Base-by-base conservation (phyloP, 228 moss, liverwort and hornwort species). In the Sphagnum fallax region DNA sequence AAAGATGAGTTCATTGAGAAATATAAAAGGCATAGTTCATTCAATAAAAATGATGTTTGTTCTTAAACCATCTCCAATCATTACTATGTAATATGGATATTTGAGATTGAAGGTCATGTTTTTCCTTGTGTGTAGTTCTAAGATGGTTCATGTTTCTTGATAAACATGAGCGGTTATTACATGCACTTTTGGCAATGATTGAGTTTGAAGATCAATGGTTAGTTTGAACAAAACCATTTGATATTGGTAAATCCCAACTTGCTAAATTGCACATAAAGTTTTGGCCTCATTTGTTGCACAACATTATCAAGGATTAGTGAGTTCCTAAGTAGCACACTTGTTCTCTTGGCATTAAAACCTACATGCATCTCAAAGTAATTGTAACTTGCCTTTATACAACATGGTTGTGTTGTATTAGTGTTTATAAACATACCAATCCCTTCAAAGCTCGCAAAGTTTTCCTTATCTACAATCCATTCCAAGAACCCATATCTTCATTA, bases 301-400 rank as follows among this genome's bases (percentile, higher is more conserved):
- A 94, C 72, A 92, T 91, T 52, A 98, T 98, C 12, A 98, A 88
- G 75, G 98, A 98, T 73, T 89, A 91, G 94, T 98, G 61, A 69
- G 87, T 64, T 6, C 51, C 53, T 15, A 52, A 47, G 16, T 60
- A 8, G n/a, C 6, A 6, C 32, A 13, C 0, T 14, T 14, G 57
- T 9, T 58, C 57, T 14, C 57, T 58, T 58, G 10, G 57, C 57
- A 58, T 58, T 32, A 1, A 1, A 4, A 83, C 87, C 81, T 87
- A 83, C 87, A 87, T 83, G 65, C 87, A 87, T 61, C 87, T 80
- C 52, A 87, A 74, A 47, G 87, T 87, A 53, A 83, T 87, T 8
- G 87, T 83, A 51, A 83, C 83, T 64, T 87, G 87, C 61, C 87
- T 76, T 63, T 83, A 72, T 12, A 87, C 87, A 6, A 80, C 83